phyloP scores from a whole-genome alignment of 2,329 filamentous ascomycete species.

The Phialophora macrospora region DNA sequence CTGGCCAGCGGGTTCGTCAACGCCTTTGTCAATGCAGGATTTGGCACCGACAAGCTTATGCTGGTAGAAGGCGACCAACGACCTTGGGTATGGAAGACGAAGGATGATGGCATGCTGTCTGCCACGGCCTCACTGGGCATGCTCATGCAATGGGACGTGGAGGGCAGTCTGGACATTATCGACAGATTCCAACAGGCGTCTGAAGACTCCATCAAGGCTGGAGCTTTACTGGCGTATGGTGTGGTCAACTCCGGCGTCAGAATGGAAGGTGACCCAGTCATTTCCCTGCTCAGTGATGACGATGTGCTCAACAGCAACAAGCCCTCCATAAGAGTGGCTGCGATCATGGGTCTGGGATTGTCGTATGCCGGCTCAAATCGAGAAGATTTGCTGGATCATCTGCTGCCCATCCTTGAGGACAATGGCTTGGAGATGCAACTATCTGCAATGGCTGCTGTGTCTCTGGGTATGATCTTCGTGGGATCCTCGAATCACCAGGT shows the following conservation, averaged over 20 bases:
- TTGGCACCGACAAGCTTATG: constrained; percentile 97
- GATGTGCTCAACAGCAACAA: constrained; percentile 81
- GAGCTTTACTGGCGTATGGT: constrained; percentile 88
- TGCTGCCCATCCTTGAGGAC: constrained; percentile 86
- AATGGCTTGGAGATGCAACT: constrained; percentile 88
- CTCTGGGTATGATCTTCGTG: constrained; percentile 88
- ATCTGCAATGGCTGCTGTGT: constrained; percentile 91
- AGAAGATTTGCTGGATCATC: constrained; percentile 79
- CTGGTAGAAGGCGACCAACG: constrained; percentile 84
- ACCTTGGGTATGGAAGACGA: constrained; percentile 99
- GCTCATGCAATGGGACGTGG: constrained; percentile 90
- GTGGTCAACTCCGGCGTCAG: constrained; percentile 94
- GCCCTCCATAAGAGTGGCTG: constrained; percentile 75
- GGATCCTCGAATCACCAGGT: constrained; percentile 91
- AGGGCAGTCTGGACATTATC: constrained; percentile 88
- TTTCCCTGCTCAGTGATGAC: constrained; percentile 80
- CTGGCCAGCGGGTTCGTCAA: constrained; percentile 96
- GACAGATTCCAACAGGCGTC: constrained; percentile 88
- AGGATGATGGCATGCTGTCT: constrained; percentile 96
- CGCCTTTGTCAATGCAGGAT: constrained; percentile 94
- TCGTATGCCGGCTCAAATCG: constrained; percentile 95
- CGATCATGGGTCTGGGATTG: constrained; percentile 94
- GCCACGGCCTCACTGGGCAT: constrained; percentile 93
- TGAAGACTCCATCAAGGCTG: constrained; percentile 85
- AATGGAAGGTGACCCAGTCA: constrained; percentile 84